Base-by-base conservation (phyloP, 2,329 filamentous ascomycete species). In the Cladosporium sphaerospermum region DNA sequence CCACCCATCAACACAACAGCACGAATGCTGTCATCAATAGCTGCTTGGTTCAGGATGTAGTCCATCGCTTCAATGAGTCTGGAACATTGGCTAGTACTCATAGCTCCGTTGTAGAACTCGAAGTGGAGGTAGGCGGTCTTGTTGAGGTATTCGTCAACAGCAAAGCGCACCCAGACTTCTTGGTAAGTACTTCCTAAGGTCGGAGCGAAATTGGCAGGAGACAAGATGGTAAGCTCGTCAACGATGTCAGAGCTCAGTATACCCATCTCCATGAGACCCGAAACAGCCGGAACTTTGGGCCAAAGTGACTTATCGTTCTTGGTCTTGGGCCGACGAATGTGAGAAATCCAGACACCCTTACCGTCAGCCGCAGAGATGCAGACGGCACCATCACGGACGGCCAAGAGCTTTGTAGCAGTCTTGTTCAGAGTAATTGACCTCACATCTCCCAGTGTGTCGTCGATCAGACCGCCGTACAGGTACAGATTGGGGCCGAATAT, bases 21-120 rank as follows among this genome's bases (percentile, higher is more conserved):
- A 4, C 63, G 59, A n/a, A 74, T 61, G 0, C 66, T 65, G 10
- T 54, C 56, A 13, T 64, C 58, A 13, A 53, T 28, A 0, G 64
- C 63, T 41, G 68, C 64, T 9, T 58, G 59, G n/a, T 59, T 55
- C 5, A 70, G 54, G 32, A 74, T 63, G 49, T 65, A 65, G 13
- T 68, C 65, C 47, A 74, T 64, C 10, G 69, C 70, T 7, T 65
- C 61, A 46, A 69, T 64, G 19, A 73, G 59, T 8, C 64, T 64
- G 10, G 62, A 64, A 57, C 72, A 74, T 52, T 74, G 69, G 6
- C 54, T 55, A 0, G 71, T 73, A 18, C 69, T 67, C 71, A 74
- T 73, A 47, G 72, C 72, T 31, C 72, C 72, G 51, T 74, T 74
- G 62, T 73, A 74, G 49, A 73, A 71, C 49, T 73, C 64, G 52